Conservation (phyloP, 1,284 basidiomycete genomes). For the Rhodotorula sp. region DNA sequence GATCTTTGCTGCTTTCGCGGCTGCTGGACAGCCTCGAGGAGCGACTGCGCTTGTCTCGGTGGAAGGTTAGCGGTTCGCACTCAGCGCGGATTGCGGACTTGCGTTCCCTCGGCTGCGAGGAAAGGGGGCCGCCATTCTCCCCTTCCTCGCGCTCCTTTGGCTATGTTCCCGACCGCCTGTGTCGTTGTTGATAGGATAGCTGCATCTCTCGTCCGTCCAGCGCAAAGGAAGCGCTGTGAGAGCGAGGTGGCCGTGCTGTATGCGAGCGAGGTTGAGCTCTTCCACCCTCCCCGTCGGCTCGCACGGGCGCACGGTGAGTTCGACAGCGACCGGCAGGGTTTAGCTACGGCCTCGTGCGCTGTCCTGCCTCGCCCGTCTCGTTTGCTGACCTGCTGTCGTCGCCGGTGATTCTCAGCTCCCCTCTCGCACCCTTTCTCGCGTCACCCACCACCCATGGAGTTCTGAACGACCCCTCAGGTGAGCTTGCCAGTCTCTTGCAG, state of each 20-base stretch:
- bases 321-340: not conserved
- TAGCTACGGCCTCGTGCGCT: not conserved
- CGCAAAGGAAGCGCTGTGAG: not conserved
- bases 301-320: no score
- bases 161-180: not conserved
- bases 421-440: not conserved
- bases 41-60: no score
- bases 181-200: not conserved
- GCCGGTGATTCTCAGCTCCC: not conserved
- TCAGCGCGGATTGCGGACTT: no score
- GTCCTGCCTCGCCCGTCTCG: not conserved
- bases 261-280: not conserved
- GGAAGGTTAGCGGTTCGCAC: no score
- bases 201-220: no score
- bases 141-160: not conserved
- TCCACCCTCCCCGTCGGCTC: not conserved
- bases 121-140: not conserved
- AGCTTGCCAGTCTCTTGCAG: not conserved
- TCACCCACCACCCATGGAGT: slow-evolving; percentile 4
- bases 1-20: slow-evolving; percentile 1
- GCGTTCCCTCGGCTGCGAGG: not conserved
- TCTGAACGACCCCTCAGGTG: not conserved
- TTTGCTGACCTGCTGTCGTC: not conserved
- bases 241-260: not conserved
- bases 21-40: not conserved